Evolutionary conservation across 2,329 filamentous ascomycete genomes (phyloP).

Genomic region (Alternaria gaisen): DNA sequence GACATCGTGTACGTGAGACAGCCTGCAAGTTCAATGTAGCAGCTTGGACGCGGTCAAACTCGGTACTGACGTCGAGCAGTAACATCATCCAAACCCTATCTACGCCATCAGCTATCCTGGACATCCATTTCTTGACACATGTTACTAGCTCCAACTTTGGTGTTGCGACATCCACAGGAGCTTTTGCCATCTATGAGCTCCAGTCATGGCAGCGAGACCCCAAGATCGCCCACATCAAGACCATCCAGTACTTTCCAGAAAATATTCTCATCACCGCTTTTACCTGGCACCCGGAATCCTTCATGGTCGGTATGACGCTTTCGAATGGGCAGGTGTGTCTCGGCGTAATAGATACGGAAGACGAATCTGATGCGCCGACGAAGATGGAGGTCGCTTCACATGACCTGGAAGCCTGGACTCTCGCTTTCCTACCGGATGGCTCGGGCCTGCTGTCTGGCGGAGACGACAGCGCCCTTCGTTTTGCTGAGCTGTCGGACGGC

Average conservation of each 20-base stretch:
- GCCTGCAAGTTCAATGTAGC: not conserved
- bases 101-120: conserved; percentile 79
- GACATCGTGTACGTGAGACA: conserved; percentile 64
- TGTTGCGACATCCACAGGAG: conserved; percentile 79
- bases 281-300: conserved; percentile 70
- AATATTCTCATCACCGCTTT: conserved; percentile 75
- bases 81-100: conserved; percentile 64
- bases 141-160: conserved; percentile 67
- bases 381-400: conserved; percentile 50
- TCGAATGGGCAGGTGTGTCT: conserved; percentile 69
- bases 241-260: conserved; percentile 62
- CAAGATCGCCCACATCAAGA: conserved; percentile 46
- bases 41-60: not conserved
- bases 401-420: conserved; percentile 76
- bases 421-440: conserved; percentile 62
- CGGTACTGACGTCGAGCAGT: conserved; percentile 20
- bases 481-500: conserved; percentile 27
- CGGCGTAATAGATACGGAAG: conserved; percentile 41
- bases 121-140: conserved; percentile 76
- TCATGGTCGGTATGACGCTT: conserved; percentile 74
- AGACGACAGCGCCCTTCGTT: conserved; percentile 74
- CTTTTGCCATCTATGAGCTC: conserved; percentile 70
- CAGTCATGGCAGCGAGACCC: conserved; percentile 21
- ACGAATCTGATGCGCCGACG: conserved; percentile 22
- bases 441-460: conserved; percentile 73